Evolutionary conservation across 2,329 filamentous ascomycete species (phyloP).

Genomic region (Daldinia sp.): DNA sequence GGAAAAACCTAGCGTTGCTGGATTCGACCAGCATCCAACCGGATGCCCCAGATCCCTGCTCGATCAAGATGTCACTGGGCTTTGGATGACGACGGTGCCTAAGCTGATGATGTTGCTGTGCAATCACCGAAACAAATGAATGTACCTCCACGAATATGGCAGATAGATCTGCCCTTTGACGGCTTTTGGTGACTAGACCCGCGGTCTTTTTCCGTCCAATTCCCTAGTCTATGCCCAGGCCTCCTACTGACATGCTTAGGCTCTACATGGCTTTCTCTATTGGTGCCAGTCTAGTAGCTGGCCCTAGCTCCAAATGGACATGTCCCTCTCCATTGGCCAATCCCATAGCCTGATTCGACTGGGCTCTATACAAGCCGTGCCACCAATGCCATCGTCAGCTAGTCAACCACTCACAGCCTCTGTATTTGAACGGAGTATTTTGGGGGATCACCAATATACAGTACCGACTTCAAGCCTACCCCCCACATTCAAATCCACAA

Average conservation of each 20-base stretch:
- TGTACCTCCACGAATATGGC: constrained; percentile 37
- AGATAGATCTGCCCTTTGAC: constrained; percentile 23
- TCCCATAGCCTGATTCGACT: constrained; percentile 19
- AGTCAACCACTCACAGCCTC: constrained; percentile 19
- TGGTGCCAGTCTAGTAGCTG: constrained; percentile 14
- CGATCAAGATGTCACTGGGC: constrained; percentile 12
- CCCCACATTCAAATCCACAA: constrained; percentile 34
- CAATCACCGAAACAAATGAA: constrained; percentile 24
- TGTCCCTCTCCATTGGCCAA: constrained; percentile 26
- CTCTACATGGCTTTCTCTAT: constrained; percentile 20
- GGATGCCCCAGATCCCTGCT: constrained; percentile 27
- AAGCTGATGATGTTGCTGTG: constrained; percentile 33
- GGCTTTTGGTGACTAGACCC: constrained; percentile 18
- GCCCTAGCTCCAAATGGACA: constrained; percentile 10
- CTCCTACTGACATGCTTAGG: constrained; percentile 22
- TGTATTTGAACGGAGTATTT: constrained; percentile 30
- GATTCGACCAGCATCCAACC: constrained; percentile 29
- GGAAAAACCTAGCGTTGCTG: constrained; percentile 16
- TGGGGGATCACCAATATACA: constrained; percentile 23
- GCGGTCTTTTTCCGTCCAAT: constrained; percentile 25
- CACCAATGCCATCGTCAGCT: constrained; percentile 31
- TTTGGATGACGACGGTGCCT: constrained; percentile 24
- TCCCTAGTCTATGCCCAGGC: constrained; percentile 21
- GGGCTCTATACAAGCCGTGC: constrained; percentile 25
- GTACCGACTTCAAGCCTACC: constrained; percentile 23